Evolutionary conservation across 176 grass and related monocot species (phyloP).

Genomic region (Zoysia japonica): DNA sequence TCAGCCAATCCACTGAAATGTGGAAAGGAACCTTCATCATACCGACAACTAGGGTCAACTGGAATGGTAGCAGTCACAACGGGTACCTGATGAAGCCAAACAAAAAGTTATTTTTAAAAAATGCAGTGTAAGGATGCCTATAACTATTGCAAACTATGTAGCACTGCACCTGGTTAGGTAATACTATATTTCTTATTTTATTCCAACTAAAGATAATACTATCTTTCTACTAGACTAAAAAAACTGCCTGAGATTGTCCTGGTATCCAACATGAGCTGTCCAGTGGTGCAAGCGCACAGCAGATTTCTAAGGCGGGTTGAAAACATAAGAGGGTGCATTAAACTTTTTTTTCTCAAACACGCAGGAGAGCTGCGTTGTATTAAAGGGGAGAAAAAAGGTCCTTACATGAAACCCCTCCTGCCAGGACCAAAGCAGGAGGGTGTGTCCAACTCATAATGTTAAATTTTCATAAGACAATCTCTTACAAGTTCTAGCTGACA

Average conservation of each 20-base stretch:
- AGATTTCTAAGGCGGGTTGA: not conserved
- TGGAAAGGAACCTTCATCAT: slow-evolving; percentile 85
- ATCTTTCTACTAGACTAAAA: not conserved
- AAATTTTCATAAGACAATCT: slow-evolving; percentile 30
- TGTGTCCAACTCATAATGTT: not conserved
- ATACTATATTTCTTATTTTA: not conserved
- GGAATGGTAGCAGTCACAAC: slow-evolving; percentile 85
- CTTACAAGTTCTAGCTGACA: slow-evolving; percentile 88
- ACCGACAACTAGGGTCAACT: slow-evolving; percentile 79
- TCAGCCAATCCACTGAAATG: slow-evolving; percentile 81
- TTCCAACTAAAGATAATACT: not conserved
- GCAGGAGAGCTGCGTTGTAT: no score
- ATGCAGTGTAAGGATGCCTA: not conserved
- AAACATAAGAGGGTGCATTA: not conserved
- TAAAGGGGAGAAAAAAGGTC: no score
- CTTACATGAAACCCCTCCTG: no score
- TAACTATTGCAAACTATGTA: slow-evolving; percentile 1
- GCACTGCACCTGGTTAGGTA: not conserved
- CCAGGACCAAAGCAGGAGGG: no score
- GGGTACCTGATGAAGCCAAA: slow-evolving; percentile 67
- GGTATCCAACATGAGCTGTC: not conserved
- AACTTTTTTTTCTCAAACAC: no score
- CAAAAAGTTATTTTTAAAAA: not conserved
- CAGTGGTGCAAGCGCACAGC: not conserved
- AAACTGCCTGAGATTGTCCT: not conserved